Percentiles rank a stretch among this genome's conserved stretches.
Evolutionary conservation across 352 stramenopile genomes (phyloP).

Genomic region (Aphanomyces astaci): DNA sequence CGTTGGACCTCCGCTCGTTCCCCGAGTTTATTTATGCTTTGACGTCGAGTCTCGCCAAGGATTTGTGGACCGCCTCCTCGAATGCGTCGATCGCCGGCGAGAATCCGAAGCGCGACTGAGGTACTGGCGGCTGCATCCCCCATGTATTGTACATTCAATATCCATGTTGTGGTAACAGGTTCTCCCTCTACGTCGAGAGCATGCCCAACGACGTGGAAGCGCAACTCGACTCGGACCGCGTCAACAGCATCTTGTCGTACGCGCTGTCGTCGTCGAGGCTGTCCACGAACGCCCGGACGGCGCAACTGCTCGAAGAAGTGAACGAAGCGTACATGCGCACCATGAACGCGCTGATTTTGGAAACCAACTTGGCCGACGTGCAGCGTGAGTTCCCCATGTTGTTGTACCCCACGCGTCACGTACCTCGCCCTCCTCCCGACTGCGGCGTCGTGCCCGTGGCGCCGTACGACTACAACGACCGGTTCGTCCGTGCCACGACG

Average conservation of each 20-base stretch:
- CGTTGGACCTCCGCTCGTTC: slow-evolving; percentile 55
- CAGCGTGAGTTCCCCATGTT: slow-evolving; percentile 48
- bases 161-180: slow-evolving; percentile 10
- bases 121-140: slow-evolving; percentile 22
- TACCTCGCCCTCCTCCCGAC: background rate
- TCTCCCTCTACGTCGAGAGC: slow-evolving; percentile 51
- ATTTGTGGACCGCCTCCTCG: slow-evolving; percentile 41
- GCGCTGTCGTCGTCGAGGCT: slow-evolving; percentile 53
- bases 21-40: slow-evolving; percentile 51
- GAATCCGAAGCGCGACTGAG: slow-evolving; percentile 59
- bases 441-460: background rate
- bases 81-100: slow-evolving; percentile 36
- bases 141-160: background rate
- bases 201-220: slow-evolving; percentile 65
- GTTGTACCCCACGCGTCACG: slow-evolving; percentile 29
- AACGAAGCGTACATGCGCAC: slow-evolving; percentile 87
- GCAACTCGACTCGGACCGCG: slow-evolving; percentile 56
- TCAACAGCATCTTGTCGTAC: slow-evolving; percentile 64
- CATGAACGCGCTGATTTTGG: slow-evolving; percentile 91
- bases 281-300: slow-evolving; percentile 44
- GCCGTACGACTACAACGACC: slow-evolving; percentile 60
- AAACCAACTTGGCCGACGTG: slow-evolving; percentile 61
- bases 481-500: slow-evolving; percentile 46
- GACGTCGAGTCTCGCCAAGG: slow-evolving; percentile 42
- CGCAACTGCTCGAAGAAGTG: slow-evolving; percentile 78